Base-by-base conservation (phyloP, 2,329 filamentous ascomycete genomes). In the Truncatella angustata region DNA sequence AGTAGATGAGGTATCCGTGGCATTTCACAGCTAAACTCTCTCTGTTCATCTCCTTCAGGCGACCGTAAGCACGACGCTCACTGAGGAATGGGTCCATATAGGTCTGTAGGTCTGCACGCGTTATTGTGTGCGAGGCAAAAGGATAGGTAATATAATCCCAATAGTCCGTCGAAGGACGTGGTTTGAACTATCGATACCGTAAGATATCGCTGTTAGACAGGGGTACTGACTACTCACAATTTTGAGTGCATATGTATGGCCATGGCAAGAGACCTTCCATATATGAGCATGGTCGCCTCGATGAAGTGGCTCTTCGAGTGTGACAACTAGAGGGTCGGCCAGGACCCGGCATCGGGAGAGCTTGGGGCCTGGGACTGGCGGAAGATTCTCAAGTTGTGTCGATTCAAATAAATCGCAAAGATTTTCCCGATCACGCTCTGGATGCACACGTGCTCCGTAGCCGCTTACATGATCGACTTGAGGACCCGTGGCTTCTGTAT, bases 251-350 rank as follows among this genome's bases (percentile, higher is more conserved):
- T 47, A 47, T 5, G 11, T 20, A 35, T 47, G 35, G 14, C 44
- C 44, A 23, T 34, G 46, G 32, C 46, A 37, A 5, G 32, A 37
- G 4, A 49, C 46, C 28, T 37, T 49, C 46, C 46, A 49, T 20
- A 49, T 26, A 26, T 37, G 46, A 5, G 32, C 10, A 18, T 16
- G 14, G 11, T 16, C n/a, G 32, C 46, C 46, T 3, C 18, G 5
- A 7, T 49, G 32, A 6, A 47, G 20, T 11, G 4, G 10, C 21
- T 32, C 26, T 28, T 21, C 18, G n/a, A 47, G 35, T 10, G 6
- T n/a, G 26, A 47, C 24, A 35, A 34, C 44, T n/a, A 47, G 11
- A 18, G 44, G 44, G 23, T 47, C 44, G 12, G 28, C 44, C 14
- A 47, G 26, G 10, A 30, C 26, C 4, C 44, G 26, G 26, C 32